A percentile compares a stretch with the other conserved stretches of the same genome.
Evolutionary conservation across 352 stramenopile genomes (phyloP).

Genomic region (Globisporangium uncinulatum): DNA sequence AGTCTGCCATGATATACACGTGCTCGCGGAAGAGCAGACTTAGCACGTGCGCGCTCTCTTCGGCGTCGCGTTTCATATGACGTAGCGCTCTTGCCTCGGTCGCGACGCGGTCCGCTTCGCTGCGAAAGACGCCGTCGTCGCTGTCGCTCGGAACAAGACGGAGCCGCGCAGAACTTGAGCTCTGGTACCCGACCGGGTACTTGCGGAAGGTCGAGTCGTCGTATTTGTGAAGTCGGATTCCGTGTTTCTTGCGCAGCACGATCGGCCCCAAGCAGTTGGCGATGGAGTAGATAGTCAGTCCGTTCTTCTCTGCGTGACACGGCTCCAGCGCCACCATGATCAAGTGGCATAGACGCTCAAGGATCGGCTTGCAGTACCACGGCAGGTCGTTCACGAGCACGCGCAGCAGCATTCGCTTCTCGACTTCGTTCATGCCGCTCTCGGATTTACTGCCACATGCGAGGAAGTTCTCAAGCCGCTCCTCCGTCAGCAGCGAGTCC

Average conservation of each 20-base stretch:
- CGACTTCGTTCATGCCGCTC: constrained; percentile 35
- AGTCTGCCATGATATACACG: constrained; percentile 42
- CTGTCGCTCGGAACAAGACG: constrained; percentile 42
- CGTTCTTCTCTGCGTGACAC: constrained; percentile 56
- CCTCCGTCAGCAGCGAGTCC: constrained; percentile 67
- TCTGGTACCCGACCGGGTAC: constrained; percentile 69
- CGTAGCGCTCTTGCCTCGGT: constrained; percentile 37
- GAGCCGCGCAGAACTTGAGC: constrained; percentile 37
- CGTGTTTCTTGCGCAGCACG: constrained; percentile 46
- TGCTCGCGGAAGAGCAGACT: constrained; percentile 63
- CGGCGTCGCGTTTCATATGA: constrained; percentile 51
- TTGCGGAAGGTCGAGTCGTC: constrained; percentile 62
- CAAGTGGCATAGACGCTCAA: constrained; percentile 68
- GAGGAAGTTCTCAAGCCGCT: constrained; percentile 67
- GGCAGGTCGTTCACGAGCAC: constrained; percentile 79
- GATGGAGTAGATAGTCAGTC: constrained; percentile 58
- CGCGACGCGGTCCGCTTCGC: constrained; percentile 24
- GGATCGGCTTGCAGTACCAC: constrained; percentile 72
- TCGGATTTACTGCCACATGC: constrained; percentile 30
- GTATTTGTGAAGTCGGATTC: constrained; percentile 59
- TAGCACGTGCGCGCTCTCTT: constrained; percentile 63
- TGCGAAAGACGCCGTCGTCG: constrained; percentile 29
- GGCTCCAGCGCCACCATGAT: constrained; percentile 56
- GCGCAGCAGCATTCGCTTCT: constrained; percentile 52
- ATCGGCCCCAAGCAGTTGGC: constrained; percentile 62